Evolutionary conservation across 352 stramenopile genomes (phyloP).

Genomic region (Phytophthora multivora): DNA sequence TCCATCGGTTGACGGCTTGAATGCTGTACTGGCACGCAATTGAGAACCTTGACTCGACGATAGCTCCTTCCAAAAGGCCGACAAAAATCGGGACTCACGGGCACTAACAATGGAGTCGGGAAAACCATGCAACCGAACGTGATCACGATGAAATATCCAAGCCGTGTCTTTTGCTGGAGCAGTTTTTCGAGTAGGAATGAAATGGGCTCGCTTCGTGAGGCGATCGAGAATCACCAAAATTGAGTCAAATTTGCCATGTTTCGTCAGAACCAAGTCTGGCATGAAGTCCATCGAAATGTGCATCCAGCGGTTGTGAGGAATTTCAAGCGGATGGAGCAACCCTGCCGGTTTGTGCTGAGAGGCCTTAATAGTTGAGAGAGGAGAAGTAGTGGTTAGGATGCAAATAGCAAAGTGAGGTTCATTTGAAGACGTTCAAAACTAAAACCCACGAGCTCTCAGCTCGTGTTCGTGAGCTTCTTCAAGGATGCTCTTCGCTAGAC

Average conservation of each 20-base stretch:
- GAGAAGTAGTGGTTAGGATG: too few relatives aligned
- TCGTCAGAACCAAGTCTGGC: background rate
- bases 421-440: too few relatives aligned
- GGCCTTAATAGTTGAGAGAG: too few relatives aligned
- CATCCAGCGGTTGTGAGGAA: too few relatives aligned
- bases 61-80: too few relatives aligned
- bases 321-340: too few relatives aligned
- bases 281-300: too few relatives aligned
- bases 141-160: background rate
- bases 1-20: conserved; percentile 14
- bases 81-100: conserved; percentile 6
- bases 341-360: too few relatives aligned
- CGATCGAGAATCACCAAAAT: conserved; percentile 13
- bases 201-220: conserved; percentile 14
- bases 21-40: conserved; percentile 2
- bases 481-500: too few relatives aligned
- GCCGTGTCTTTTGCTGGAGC: background rate
- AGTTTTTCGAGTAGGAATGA: background rate
- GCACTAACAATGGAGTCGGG: conserved; percentile 9
- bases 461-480: too few relatives aligned
- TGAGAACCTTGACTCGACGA: conserved; percentile 2
- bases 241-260: background rate
- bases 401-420: too few relatives aligned
- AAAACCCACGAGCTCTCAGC: too few relatives aligned
- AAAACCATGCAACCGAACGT: conserved; percentile 5